These are phyloP conservation scores for Diaporthe sp. DNA, from an alignment of 2,329 filamentous ascomycete species.

Conservation along the genomic window DNA sequence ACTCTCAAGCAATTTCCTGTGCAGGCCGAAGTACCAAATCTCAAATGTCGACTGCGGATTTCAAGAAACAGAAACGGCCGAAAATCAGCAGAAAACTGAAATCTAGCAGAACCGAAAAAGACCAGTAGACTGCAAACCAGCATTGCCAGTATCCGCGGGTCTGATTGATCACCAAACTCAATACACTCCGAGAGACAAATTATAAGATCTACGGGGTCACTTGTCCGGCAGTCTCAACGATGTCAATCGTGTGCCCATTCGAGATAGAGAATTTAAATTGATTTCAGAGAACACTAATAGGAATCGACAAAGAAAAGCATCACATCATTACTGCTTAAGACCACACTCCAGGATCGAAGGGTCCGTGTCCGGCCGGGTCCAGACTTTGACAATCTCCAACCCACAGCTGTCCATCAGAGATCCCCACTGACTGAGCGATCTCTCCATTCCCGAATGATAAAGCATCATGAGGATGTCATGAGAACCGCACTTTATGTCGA, in stretches of 20 bases:
- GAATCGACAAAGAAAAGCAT: not conserved
- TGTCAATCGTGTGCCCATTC: too few species aligned
- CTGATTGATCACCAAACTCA: too few species aligned
- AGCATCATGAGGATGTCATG: constrained; percentile 17
- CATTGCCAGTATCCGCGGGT: too few species aligned
- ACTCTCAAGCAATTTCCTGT: too few species aligned
- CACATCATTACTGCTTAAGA: not conserved
- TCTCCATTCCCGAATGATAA: constrained; percentile 15
- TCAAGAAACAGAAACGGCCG: not conserved
- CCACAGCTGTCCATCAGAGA: constrained; percentile 2
- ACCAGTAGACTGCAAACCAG: too few species aligned
- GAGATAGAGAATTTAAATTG: not conserved
- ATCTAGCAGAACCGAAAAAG: not conserved
- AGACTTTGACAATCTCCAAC: constrained; percentile 12
- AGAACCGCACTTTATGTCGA: constrained; percentile 2
- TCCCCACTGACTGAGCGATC: constrained; percentile 11
- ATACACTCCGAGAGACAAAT: too few species aligned
- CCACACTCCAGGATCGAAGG: constrained; percentile 1
- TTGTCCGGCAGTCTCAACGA: too few species aligned
- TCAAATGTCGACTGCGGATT: not conserved
- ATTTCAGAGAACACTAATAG: not conserved
- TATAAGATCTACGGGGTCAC: too few species aligned
- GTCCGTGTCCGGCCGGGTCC: constrained; percentile 9
- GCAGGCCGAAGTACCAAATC: not conserved
- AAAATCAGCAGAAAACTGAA: not conserved